phyloP scores from a whole-genome alignment of 306 rosid species.

The Fragaria nilgerrensis region DNA sequence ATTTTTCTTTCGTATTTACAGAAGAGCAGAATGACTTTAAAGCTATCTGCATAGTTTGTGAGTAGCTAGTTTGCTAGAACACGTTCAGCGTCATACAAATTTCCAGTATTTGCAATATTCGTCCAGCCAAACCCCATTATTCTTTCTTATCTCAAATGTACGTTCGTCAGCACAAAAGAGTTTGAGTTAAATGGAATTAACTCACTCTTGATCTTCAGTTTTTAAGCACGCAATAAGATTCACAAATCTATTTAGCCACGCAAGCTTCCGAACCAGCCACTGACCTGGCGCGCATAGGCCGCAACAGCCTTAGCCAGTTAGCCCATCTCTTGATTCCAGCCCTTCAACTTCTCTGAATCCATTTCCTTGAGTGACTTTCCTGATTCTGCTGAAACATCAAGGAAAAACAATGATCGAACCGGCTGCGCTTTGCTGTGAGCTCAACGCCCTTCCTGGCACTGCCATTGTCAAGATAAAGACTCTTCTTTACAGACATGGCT shows the following conservation, averaged over 20 bases:
- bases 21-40: not conserved
- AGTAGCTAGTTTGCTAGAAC: not conserved
- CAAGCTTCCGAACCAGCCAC: conserved; percentile 51
- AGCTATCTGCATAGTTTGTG: not conserved
- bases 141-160: not conserved
- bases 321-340: conserved; percentile 82
- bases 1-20: not conserved
- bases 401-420: conserved; percentile 42
- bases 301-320: conserved; percentile 57
- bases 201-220: conserved; percentile 4
- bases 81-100: not conserved
- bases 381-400: conserved; percentile 55
- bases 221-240: not conserved
- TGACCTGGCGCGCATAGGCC: conserved; percentile 78
- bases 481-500: conserved; percentile 79
- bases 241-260: conserved; percentile 13
- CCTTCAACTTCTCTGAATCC: conserved; percentile 77
- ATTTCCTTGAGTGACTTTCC: conserved; percentile 69
- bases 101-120: not conserved
- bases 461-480: conserved; percentile 48
- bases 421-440: conserved; percentile 18
- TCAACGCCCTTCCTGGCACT: conserved; percentile 17
- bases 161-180: too few relatives aligned
- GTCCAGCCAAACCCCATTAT: not conserved
- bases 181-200: not conserved